phyloP scores from a whole-genome alignment of 2,329 filamentous ascomycete genomes.

The Pochonia chlamydosporia region DNA sequence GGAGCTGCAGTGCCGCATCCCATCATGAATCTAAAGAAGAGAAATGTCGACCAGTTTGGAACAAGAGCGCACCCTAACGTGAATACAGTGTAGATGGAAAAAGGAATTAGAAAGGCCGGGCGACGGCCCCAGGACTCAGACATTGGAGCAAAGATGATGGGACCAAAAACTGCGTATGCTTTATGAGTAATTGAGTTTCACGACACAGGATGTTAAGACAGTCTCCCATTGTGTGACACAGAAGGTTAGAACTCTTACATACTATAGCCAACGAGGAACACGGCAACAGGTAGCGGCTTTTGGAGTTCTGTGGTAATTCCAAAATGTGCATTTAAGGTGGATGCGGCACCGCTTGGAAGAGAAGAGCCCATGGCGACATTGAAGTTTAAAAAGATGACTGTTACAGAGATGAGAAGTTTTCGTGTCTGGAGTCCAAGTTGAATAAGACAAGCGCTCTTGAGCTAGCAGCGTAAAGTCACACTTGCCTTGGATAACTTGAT shows the following conservation, averaged over 20 bases:
- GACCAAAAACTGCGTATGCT: constrained; percentile 26
- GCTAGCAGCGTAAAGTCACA: not conserved
- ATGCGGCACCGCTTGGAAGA: constrained; percentile 7
- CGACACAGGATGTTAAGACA: too few relatives aligned
- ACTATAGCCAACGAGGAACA: constrained; percentile 12
- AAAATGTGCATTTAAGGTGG: constrained; percentile 7
- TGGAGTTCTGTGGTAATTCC: constrained; percentile 7
- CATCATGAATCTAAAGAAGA: constrained; percentile 35
- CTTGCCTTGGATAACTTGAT: not conserved
- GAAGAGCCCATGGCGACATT: constrained; percentile 11
- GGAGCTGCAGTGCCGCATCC: constrained; percentile 34
- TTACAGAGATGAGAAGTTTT: not conserved
- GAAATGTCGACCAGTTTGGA: constrained; percentile 34
- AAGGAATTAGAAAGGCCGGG: constrained; percentile 40
- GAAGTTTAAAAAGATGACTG: constrained; percentile 6
- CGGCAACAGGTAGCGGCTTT: constrained; percentile 6
- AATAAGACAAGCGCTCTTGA: not conserved
- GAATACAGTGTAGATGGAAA: constrained; percentile 32
- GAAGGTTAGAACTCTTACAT: too few relatives aligned
- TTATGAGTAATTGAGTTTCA: too few relatives aligned
- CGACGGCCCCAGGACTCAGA: constrained; percentile 34
- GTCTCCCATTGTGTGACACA: too few relatives aligned
- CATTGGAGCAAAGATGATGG: constrained; percentile 33
- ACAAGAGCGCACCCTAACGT: constrained; percentile 35
- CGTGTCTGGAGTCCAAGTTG: not conserved